Evolutionary conservation across 805 yeast genomes (phyloP).

Genomic region (Peterozyma toletana): DNA sequence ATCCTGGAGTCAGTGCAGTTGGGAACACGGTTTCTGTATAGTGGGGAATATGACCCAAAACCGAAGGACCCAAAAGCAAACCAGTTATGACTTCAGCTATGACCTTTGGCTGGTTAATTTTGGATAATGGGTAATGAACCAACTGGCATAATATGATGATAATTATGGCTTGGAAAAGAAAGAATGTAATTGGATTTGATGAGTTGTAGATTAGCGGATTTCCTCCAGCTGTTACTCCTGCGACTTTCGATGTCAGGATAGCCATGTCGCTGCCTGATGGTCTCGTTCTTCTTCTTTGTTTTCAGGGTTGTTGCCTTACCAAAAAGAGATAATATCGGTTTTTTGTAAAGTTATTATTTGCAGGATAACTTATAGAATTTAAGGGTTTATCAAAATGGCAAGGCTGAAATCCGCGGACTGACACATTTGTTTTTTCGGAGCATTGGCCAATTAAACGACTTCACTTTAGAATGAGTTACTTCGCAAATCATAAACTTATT

Average conservation of each 20-base stretch:
- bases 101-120: conserved; percentile 68
- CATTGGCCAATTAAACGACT: too few species aligned
- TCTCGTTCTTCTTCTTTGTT: not conserved
- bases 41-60: conserved; percentile 61
- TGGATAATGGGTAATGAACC: conserved; percentile 52
- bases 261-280: conserved; percentile 18
- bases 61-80: conserved; percentile 69
- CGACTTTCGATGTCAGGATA: conserved; percentile 32
- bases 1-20: conserved; percentile 48
- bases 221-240: conserved; percentile 66
- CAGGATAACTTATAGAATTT: too few species aligned
- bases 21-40: conserved; percentile 66
- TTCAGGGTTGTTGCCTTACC: too few species aligned
- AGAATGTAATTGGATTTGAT: conserved; percentile 57
- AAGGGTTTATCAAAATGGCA: too few species aligned
- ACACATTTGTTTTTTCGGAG: too few species aligned
- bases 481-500: too few species aligned
- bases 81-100: conserved; percentile 80
- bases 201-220: conserved; percentile 59
- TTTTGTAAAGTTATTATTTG: too few species aligned
- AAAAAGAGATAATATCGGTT: too few species aligned
- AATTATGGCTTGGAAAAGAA: conserved; percentile 61
- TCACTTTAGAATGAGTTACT: too few species aligned
- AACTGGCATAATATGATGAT: conserved; percentile 54
- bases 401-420: too few species aligned